Conservation (phyloP, 176 grass and related monocot species). For the Aegilops bicornis region DNA sequence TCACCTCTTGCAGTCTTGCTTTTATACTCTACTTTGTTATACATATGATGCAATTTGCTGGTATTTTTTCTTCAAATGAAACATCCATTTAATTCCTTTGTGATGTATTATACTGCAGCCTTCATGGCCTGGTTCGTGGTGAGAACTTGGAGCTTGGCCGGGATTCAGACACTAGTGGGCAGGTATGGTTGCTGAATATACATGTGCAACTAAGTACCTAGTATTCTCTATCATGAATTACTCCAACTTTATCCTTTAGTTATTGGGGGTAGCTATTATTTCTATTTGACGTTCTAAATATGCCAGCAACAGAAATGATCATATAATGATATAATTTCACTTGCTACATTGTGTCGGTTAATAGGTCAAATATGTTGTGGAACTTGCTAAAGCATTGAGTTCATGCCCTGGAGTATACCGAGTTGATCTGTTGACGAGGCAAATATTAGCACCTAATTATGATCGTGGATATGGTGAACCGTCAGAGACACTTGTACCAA, state of each 20-base stretch:
- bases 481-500: constrained; percentile 48
- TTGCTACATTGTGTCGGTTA: constrained; percentile 31
- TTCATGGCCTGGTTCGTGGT: constrained; percentile 82
- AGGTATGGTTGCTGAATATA: constrained; percentile 44
- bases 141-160: constrained; percentile 92
- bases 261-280: background rate
- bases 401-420: constrained; percentile 82
- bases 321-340: constrained; percentile 7
- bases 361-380: constrained; percentile 92
- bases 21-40: background rate
- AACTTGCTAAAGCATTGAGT: constrained; percentile 86
- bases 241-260: background rate
- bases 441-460: constrained; percentile 68
- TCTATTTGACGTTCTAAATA: constrained; percentile 19
- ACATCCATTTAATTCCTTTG: constrained; percentile 35
- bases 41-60: constrained; percentile 10
- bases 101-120: constrained; percentile 48
- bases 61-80: constrained; percentile 26
- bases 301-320: constrained; percentile 7
- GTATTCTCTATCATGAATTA: background rate
- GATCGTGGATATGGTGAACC: constrained; percentile 67
- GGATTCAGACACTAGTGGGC: constrained; percentile 88
- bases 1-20: background rate
- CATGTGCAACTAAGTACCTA: background rate
- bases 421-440: constrained; percentile 74